Conservation (phyloP, 140 eudicot species). For the Cichorium intybus region DNA sequence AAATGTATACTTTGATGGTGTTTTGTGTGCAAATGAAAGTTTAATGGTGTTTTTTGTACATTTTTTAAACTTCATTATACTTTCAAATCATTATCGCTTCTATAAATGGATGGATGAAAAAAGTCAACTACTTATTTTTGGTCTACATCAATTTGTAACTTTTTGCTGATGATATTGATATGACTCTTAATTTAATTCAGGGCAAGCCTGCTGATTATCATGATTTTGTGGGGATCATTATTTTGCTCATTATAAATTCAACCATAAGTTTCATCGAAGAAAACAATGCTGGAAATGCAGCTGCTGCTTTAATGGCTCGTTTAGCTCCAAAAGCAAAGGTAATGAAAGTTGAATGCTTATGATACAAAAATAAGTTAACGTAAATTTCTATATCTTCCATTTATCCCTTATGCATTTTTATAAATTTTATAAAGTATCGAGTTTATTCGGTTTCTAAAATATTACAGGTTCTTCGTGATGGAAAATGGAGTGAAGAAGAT, state of each 20-base stretch:
- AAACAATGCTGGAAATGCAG: conserved; percentile 96
- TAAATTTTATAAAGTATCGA: not conserved
- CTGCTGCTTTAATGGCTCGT: conserved; percentile 98
- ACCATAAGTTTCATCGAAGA: conserved; percentile 94
- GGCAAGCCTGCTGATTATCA: conserved; percentile 62
- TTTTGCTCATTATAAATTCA: conserved; percentile 71
- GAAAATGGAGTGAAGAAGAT: conserved; percentile 90
- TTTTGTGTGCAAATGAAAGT: too few relatives aligned
- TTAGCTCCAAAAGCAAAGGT: conserved; percentile 98
- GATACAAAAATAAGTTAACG: not conserved
- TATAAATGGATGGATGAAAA: not conserved
- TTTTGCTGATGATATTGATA: not conserved
- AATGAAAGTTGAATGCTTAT: not conserved
- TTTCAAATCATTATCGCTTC: too few relatives aligned
- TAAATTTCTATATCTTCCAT: not conserved
- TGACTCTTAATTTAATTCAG: conserved; percentile 33
- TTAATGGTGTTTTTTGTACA: too few relatives aligned
- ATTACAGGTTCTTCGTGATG: conserved; percentile 66
- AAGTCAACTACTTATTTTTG: not conserved
- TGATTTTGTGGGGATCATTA: conserved; percentile 74
- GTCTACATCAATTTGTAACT: not conserved
- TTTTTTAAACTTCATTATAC: too few relatives aligned
- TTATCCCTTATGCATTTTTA: too few relatives aligned
- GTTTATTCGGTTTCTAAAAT: not conserved
- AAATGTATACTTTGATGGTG: too few relatives aligned